Conservation (phyloP, 2,329 filamentous ascomycete genomes). For the Drechslerella stenobrocha region DNA sequence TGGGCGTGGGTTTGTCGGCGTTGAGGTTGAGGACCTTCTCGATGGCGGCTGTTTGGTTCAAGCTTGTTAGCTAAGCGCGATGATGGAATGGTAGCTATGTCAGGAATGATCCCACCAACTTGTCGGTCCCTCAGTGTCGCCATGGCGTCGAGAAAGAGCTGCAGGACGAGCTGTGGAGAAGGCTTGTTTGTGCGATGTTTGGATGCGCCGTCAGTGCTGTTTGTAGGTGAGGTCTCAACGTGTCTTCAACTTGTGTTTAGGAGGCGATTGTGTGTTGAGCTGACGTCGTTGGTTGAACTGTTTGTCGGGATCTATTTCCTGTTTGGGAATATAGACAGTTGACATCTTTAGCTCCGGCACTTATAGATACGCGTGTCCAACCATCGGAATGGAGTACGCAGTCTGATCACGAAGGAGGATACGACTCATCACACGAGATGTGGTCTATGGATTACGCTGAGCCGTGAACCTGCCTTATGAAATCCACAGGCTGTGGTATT, state of each 20-base stretch:
- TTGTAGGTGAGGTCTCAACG: conserved; percentile 20
- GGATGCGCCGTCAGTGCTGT: neutral
- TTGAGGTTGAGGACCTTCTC: conserved; percentile 96
- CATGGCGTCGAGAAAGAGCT: conserved; percentile 20
- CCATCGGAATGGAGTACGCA: too few species aligned
- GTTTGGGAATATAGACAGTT: neutral
- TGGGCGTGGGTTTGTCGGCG: conserved; percentile 67
- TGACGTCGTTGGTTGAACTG: conserved; percentile 18
- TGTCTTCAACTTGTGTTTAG: conserved; percentile 40
- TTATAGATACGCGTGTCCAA: too few species aligned
- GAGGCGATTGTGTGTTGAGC: conserved; percentile 36
- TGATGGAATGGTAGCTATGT: conserved; percentile 12
- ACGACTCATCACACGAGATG: too few species aligned
- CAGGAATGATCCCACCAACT: conserved; percentile 47
- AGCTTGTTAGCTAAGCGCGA: conserved; percentile 12
- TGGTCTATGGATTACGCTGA: too few species aligned
- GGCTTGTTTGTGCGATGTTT: neutral
- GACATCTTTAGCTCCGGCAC: neutral
- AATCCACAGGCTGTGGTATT: too few species aligned
- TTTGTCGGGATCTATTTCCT: conserved; percentile 10
- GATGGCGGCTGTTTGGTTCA: conserved; percentile 69
- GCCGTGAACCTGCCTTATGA: too few species aligned
- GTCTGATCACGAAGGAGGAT: too few species aligned
- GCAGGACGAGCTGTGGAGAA: neutral
- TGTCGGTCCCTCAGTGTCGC: conserved; percentile 46